Percentiles rank a stretch among this genome's conserved stretches.
These are phyloP conservation scores for Amniculicola lignicola DNA, from an alignment of 495 filamentous ascomycete species.

Conservation along the genomic window DNA sequence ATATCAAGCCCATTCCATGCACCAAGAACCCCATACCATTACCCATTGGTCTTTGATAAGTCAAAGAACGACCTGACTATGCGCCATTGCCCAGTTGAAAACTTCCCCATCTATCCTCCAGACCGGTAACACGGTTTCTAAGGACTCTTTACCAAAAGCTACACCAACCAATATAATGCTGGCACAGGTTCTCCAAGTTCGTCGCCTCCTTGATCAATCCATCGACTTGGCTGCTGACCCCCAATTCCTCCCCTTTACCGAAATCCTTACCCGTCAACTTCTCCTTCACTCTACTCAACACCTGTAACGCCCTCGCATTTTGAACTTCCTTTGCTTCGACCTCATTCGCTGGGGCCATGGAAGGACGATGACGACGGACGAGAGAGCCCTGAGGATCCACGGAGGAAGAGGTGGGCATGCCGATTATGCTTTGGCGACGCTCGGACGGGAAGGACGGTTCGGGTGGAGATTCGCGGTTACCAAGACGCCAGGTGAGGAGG, in stretches of 20 bases:
- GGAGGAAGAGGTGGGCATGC: conserved; percentile 33
- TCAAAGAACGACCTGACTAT: no score
- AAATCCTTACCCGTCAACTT: conserved; percentile 81
- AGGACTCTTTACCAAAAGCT: conserved; percentile 80
- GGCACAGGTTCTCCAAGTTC: conserved; percentile 94
- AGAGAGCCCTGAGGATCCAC: conserved; percentile 17
- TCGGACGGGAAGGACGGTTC: conserved; percentile 79
- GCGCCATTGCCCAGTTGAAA: no score
- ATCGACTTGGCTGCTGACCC: conserved; percentile 85
- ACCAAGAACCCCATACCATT: no score
- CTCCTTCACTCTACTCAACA: conserved; percentile 85
- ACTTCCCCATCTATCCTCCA: neutral
- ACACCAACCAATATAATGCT: conserved; percentile 98
- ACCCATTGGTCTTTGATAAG: no score
- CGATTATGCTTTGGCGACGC: conserved; percentile 66
- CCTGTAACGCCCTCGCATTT: conserved; percentile 88
- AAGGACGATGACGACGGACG: conserved; percentile 34
- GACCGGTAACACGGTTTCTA: no score
- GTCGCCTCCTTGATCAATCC: conserved; percentile 92
- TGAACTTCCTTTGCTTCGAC: conserved; percentile 69
- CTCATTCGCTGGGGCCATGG: conserved; percentile 37
- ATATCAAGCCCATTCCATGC: no score
- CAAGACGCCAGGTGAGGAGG: conserved; percentile 93
- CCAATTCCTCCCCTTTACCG: conserved; percentile 69
- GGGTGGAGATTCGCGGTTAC: conserved; percentile 75